Evolutionary conservation across 345 rosid genomes (phyloP).

Genomic region (Rhizophora apiculata): DNA sequence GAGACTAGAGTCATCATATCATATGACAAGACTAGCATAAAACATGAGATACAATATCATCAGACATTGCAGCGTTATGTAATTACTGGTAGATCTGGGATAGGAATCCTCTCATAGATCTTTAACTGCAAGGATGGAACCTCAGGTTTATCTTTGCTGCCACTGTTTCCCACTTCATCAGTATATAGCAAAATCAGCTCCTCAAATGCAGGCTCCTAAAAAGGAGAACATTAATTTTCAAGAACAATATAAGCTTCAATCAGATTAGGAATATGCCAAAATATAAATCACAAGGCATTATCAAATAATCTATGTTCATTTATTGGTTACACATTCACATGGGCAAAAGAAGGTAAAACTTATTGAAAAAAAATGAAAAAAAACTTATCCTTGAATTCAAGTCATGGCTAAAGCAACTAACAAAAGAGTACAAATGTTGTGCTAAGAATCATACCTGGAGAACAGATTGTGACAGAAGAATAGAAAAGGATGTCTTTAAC

Average conservation of each 20-base stretch:
- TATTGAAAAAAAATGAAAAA: too few species aligned
- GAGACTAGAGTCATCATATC: constrained; percentile 9
- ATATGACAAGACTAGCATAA: constrained; percentile 3
- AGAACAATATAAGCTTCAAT: constrained; percentile 13
- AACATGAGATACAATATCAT: constrained; percentile 24
- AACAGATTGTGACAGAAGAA: constrained; percentile 73
- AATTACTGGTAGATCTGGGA: constrained; percentile 93
- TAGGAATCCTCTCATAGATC: constrained; percentile 82
- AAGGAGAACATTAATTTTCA: constrained; percentile 25
- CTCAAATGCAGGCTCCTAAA: constrained; percentile 90
- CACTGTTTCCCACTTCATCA: constrained; percentile 41
- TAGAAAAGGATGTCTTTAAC: constrained; percentile 72
- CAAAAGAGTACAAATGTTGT: not conserved
- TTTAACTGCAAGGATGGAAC: constrained; percentile 67
- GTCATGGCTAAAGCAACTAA: constrained; percentile 14
- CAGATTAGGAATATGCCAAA: not conserved
- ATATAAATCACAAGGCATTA: constrained; percentile 1
- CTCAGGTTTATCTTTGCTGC: constrained; percentile 37
- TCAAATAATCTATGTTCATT: not conserved
- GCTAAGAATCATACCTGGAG: constrained; percentile 61
- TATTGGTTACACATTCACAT: not conserved
- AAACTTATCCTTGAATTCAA: not conserved
- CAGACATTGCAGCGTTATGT: constrained; percentile 29
- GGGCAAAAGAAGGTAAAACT: constrained; percentile 6
- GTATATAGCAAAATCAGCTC: constrained; percentile 84